Evolutionary conservation across 2,329 filamentous ascomycete species (phyloP), one percentile per base, ranked within the genome.

Genomic region (Fusarium transvaalense): DNA sequence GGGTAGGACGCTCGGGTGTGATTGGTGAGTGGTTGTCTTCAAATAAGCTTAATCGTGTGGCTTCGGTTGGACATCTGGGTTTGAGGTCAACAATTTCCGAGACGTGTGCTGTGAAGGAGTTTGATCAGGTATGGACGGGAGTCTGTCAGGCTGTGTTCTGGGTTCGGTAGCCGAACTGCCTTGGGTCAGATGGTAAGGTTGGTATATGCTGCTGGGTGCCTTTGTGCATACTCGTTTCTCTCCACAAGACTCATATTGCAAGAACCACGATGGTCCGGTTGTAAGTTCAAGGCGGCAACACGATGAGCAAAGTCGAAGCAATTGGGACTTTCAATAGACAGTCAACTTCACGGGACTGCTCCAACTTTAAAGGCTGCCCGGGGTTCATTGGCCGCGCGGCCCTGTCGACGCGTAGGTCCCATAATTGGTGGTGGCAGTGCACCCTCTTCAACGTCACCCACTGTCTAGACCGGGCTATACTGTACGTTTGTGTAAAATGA

Each of bases 381-480:
- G 55, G 38, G 57, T 42, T 46, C 27, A 31, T 56, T 68, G 66
- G 66, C 66, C 66, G 66, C 66, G 66, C 66, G 66, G 66, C 66
- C 66, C 69, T 52, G 66, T 47, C 50, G 67, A 60, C 50, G 42
- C 41, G n/a, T 63, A 50, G 57, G 66, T 62, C 47, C 61, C 62
- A 63, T 67, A 70, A 54, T 67, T 62, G 43, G 66, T 64, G 66
- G 66, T 70, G 66, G 66, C 66, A 69, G 66, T 69, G 66, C 66
- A 69, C 43, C 66, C 53, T 42, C 25, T 54, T 47, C 62, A 58
- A 67, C 66, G 62, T 70, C 66, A 61, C 59, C 29, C 6, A 21
- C 21, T 34, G 15, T n/a, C n/a, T 17, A 34, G 29, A 37, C n/a
- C 47, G 17, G 50, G 29, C 23, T 13, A 21, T n/a, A n/a, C n/a